These are phyloP conservation scores for Zymoseptoria crescenta DNA, from an alignment of 2,329 filamentous ascomycete genomes.

Conservation along the genomic window DNA sequence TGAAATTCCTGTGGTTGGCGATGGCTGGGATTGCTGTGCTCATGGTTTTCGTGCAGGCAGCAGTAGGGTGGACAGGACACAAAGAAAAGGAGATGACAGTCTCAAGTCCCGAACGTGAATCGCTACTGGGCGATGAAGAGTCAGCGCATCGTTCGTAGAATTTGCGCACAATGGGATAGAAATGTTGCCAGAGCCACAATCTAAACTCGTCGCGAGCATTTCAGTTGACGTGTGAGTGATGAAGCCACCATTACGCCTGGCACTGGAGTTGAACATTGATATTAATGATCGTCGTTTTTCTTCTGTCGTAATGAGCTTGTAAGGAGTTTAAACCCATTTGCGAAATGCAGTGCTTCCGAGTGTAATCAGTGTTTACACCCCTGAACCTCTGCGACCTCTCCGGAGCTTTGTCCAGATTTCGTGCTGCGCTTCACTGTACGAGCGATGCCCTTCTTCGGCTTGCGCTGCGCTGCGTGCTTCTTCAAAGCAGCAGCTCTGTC, in stretches of 20 bases:
- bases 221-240: no score
- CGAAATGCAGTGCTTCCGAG: neutral
- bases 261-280: no score
- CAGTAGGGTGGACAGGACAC: constrained; percentile 45
- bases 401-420: neutral
- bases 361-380: neutral
- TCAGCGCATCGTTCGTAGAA: neutral
- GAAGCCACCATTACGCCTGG: no score
- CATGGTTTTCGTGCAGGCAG: constrained; percentile 48
- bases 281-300: neutral
- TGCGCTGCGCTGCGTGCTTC: neutral
- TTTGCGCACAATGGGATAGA: neutral
- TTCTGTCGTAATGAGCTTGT: neutral
- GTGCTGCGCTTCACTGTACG: neutral
- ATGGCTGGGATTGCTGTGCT: constrained; percentile 43
- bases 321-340: neutral
- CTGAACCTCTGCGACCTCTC: neutral
- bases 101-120: neutral
- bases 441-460: neutral
- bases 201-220: no score
- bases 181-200: neutral
- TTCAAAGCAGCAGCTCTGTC: neutral
- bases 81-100: constrained; percentile 4
- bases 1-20: constrained; percentile 47
- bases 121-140: neutral